Conservation (phyloP, 805 yeast genomes). For the Starmerella powellii region DNA sequence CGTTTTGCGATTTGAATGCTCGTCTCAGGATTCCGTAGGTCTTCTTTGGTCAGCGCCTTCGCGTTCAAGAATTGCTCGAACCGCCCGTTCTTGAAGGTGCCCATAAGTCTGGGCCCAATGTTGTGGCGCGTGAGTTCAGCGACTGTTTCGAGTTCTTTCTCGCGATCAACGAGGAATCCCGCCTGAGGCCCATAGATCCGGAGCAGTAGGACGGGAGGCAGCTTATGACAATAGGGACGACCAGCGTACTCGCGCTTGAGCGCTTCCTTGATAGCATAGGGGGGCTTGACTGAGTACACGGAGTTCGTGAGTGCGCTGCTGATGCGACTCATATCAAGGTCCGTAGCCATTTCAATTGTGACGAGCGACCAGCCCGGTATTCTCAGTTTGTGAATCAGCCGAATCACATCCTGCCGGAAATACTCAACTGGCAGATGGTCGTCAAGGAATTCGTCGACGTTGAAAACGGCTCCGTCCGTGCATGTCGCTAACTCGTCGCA, state of each 20-base stretch:
- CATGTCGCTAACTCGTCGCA: not conserved
- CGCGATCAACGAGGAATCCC: conserved; percentile 74
- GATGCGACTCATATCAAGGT: conserved; percentile 50
- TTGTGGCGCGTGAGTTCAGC: conserved; percentile 60
- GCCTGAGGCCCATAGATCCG: conserved; percentile 84
- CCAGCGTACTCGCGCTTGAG: conserved; percentile 27
- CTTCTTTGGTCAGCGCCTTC: conserved; percentile 56
- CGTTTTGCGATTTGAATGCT: conserved; percentile 83
- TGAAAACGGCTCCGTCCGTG: conserved; percentile 20
- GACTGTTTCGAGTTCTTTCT: conserved; percentile 59
- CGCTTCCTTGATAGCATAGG: conserved; percentile 29
- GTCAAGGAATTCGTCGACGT: conserved; percentile 51
- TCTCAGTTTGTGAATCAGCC: conserved; percentile 47
- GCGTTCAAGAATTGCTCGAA: conserved; percentile 89
- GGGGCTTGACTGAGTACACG: conserved; percentile 63
- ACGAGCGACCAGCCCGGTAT: conserved; percentile 72
- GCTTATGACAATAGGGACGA: conserved; percentile 25
- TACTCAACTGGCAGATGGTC: conserved; percentile 71
- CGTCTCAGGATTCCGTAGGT: conserved; percentile 62
- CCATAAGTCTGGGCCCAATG: conserved; percentile 81
- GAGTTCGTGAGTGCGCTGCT: conserved; percentile 92
- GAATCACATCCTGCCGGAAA: conserved; percentile 67
- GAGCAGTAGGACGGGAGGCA: conserved; percentile 52
- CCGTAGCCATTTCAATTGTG: conserved; percentile 30
- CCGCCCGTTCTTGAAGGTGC: conserved; percentile 84